Base-by-base conservation (phyloP, 352 stramenopile genomes). In the Plasmopara muralis region DNA sequence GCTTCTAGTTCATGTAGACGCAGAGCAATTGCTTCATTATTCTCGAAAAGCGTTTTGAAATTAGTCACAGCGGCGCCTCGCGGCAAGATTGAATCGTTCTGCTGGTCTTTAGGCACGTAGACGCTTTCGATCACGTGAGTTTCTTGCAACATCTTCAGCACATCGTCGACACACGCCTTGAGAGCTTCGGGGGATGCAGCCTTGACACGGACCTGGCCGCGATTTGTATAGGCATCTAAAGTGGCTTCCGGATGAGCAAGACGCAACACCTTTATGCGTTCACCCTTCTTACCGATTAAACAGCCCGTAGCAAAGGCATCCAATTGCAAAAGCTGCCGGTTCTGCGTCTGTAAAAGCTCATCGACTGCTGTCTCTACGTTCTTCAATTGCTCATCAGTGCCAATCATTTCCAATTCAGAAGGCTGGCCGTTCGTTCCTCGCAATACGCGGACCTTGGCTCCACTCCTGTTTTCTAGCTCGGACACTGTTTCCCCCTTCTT, bases 401-500 rank as follows among this genome's bases (percentile, higher is more conserved):
- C 81, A 13, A 87, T 73, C 66, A 91, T 85, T 46, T 91, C 75
- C 0, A 91, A 55, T 53, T 91, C 81, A 13, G 72, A 74, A 0
- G 63, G 50, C 16, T 68, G 57, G 9, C 54, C 57, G 2, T 48
- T 56, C 2, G 53, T 64, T 37, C 74, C 67, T 18, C 68, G 68
- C 31, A 89, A 34, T 9, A 91, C 77, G 2, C 68, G 71, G 6
- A 91, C 55, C 43, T 82, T 76, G 29, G 68, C 76, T 15, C 81
- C 81, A 15, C 65, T 85, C 45, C 75, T 70, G n/a, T 45, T 74
- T 50, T 89, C 77, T 9, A 91, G 62, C 28, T 86, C 63, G 5
- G 68, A 76, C 34, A 91, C 77, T 40, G 81, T 91, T 50, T 87
- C 76, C 10, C 81, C 81, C 48, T 89, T 89, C 64, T 87, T 85